These are phyloP conservation scores for Tylopilus subfusipes DNA, from an alignment of 768 basidiomycete genomes.

Conservation along the genomic window DNA sequence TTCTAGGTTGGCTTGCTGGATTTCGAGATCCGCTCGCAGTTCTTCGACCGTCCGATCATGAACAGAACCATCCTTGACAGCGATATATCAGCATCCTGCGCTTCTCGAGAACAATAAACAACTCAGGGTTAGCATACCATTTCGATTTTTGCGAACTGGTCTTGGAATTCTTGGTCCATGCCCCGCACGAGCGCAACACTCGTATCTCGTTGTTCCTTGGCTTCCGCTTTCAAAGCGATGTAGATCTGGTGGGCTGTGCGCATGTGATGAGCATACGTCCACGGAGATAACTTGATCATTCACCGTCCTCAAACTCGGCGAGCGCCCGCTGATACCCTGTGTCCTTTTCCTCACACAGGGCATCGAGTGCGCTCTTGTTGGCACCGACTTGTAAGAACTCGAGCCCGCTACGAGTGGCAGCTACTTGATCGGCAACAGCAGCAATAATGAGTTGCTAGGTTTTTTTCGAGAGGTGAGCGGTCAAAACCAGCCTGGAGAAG, in stretches of 20 bases:
- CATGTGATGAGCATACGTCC: slow-evolving; percentile 7
- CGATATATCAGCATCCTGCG: slow-evolving; percentile 4
- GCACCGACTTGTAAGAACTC: slow-evolving; percentile 61
- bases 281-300: slow-evolving; percentile 14
- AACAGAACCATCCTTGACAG: slow-evolving; percentile 39
- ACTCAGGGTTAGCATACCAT: slow-evolving; percentile 26
- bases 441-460: slow-evolving; percentile 50
- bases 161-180: slow-evolving; percentile 47
- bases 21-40: slow-evolving; percentile 57
- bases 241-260: slow-evolving; percentile 48
- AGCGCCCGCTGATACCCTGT: slow-evolving; percentile 54
- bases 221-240: slow-evolving; percentile 44
- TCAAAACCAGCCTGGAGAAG: neutral
- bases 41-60: slow-evolving; percentile 55
- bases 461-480: neutral
- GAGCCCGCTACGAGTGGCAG: slow-evolving; percentile 56
- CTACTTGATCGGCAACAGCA: slow-evolving; percentile 55
- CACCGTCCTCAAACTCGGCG: slow-evolving; percentile 51
- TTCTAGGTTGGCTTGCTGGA: slow-evolving; percentile 63
- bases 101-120: neutral
- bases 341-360: slow-evolving; percentile 54
- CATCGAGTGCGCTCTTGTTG: slow-evolving; percentile 61
- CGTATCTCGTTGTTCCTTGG: slow-evolving; percentile 35
- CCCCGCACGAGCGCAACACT: slow-evolving; percentile 33
- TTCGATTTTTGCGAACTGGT: slow-evolving; percentile 51